Percentiles rank a stretch among this genome's conserved stretches.
Conservation (phyloP, 2,329 filamentous ascomycete species). For the Pseudocercospora eumusae region DNA sequence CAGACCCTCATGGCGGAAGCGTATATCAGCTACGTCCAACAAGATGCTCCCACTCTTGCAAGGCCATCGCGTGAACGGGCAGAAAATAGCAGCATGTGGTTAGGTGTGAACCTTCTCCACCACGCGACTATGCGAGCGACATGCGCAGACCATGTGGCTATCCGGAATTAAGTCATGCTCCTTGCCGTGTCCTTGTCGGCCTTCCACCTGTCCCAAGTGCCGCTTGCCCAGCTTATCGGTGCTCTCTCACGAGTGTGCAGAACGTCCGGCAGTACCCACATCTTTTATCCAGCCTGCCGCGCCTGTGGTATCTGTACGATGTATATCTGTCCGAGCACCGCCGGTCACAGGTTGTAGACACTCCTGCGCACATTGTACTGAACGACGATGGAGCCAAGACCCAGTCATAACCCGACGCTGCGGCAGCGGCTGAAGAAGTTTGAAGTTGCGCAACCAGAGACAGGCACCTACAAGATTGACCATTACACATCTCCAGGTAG, state of each 20-base stretch:
- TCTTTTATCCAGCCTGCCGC: not conserved
- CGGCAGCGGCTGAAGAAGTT: conserved; percentile 14
- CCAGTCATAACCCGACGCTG: not conserved
- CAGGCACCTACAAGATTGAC: conserved; percentile 20
- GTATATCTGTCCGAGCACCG: conserved; percentile 3
- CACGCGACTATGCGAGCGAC: not conserved
- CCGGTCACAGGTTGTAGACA: not conserved
- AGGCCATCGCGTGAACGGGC: not conserved
- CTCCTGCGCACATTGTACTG: not conserved
- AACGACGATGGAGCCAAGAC: conserved; percentile 1
- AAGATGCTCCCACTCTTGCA: not conserved
- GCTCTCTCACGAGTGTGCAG: not conserved
- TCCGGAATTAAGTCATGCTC: not conserved
- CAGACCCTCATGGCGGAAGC: not conserved
- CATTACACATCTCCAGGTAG: conserved; percentile 22
- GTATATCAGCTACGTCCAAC: not conserved
- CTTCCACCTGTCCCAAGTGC: not conserved
- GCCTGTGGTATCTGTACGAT: not conserved
- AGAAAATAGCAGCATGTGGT: conserved; percentile 8
- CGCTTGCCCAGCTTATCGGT: conserved; percentile 2
- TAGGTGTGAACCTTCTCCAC: conserved; percentile 9
- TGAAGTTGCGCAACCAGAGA: conserved; percentile 17
- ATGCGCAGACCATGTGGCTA: not conserved
- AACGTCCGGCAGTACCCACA: not conserved
- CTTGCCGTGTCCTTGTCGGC: not conserved